These are phyloP conservation scores for Auriculariales sp. DNA, from an alignment of 768 basidiomycete genomes.

Conservation along the genomic window DNA sequence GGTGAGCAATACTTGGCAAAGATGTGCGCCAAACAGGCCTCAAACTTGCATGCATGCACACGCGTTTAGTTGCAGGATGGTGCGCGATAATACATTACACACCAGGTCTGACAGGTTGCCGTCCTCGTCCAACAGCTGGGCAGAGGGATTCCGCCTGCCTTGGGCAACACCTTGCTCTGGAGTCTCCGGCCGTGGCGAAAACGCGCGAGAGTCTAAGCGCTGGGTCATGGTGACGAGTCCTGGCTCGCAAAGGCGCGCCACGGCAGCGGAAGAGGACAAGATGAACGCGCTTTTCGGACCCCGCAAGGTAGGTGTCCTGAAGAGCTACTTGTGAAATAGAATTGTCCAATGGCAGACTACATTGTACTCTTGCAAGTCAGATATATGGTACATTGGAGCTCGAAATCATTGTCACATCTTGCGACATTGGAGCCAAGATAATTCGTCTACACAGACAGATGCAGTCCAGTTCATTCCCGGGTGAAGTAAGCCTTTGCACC, in stretches of 20 bases:
- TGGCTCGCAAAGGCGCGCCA: too few relatives aligned
- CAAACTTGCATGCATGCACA: conserved; percentile 29
- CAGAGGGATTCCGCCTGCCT: conserved; percentile 34
- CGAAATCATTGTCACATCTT: too few relatives aligned
- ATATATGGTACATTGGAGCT: too few relatives aligned
- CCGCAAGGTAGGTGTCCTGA: too few relatives aligned
- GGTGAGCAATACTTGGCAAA: conserved; percentile 68
- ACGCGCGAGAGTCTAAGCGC: conserved; percentile 18
- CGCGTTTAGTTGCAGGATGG: background rate
- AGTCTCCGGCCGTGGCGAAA: conserved; percentile 41
- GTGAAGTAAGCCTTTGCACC: conserved; percentile 84
- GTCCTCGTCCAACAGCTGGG: conserved; percentile 51
- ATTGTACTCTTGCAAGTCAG: too few relatives aligned
- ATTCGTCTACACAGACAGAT: background rate
- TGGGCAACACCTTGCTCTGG: conserved; percentile 48
- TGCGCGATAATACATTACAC: conserved; percentile 5
- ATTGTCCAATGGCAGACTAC: too few relatives aligned
- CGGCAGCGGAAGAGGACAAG: too few relatives aligned
- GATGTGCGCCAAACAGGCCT: conserved; percentile 56
- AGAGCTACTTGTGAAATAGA: too few relatives aligned
- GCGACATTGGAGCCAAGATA: too few relatives aligned
- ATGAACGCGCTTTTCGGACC: too few relatives aligned
- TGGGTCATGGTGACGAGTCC: too few relatives aligned
- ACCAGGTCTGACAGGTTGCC: conserved; percentile 55
- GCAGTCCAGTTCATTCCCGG: conserved; percentile 43